Conservation (phyloP, 148 eudicot species). For the Heliamphora exappendiculata region DNA sequence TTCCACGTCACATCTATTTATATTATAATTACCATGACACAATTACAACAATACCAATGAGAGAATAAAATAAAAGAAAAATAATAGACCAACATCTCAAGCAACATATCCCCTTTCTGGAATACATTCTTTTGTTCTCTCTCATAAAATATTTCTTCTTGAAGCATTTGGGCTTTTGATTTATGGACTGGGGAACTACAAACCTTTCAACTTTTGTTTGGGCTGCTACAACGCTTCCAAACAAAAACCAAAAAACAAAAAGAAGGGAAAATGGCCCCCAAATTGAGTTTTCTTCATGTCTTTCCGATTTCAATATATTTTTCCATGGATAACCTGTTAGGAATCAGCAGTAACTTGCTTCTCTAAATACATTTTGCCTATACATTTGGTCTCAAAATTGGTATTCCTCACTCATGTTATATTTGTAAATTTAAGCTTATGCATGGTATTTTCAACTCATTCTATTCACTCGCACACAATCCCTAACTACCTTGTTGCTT, state of each 20-base stretch:
- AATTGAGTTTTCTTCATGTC: neutral
- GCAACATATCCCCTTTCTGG: neutral
- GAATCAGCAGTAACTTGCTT: neutral
- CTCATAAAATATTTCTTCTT: neutral
- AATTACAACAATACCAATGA: too few relatives aligned
- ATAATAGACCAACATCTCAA: too few relatives aligned
- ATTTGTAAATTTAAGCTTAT: neutral
- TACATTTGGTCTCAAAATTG: neutral
- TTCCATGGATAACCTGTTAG: neutral
- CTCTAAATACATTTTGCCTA: neutral
- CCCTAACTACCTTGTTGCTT: neutral
- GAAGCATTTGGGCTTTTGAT: neutral
- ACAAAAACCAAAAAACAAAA: too few relatives aligned
- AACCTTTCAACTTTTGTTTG: neutral
- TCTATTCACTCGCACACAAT: neutral
- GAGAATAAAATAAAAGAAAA: too few relatives aligned
- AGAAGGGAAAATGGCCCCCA: neutral
- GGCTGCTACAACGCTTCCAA: neutral
- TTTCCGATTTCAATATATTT: neutral
- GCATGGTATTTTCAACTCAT: neutral
- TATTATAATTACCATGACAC: too few relatives aligned
- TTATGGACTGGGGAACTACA: constrained; percentile 1
- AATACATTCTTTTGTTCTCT: neutral
- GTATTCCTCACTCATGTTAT: neutral
- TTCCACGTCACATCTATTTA: too few relatives aligned